phyloP scores from a whole-genome alignment of 2,329 filamentous ascomycete species.

The Aspergillus neoniger region DNA sequence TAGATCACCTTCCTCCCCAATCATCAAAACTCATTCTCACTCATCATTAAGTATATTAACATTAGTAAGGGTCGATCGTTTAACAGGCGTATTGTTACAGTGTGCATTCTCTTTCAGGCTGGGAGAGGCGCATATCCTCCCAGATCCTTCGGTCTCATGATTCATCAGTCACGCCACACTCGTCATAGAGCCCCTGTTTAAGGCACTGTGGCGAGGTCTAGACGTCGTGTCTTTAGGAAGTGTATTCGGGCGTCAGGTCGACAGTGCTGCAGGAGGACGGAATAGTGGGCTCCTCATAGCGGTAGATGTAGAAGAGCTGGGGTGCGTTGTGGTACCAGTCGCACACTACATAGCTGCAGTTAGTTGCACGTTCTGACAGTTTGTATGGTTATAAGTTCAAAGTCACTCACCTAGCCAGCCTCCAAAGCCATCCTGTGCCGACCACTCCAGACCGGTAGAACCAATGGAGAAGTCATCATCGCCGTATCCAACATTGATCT shows the following conservation, averaged over 20 bases:
- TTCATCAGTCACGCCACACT: conserved; percentile 20
- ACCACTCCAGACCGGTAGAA: conserved; percentile 30
- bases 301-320: conserved; percentile 42
- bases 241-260: conserved; percentile 29
- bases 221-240: conserved; percentile 23
- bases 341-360: conserved; percentile 33
- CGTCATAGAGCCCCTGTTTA: conserved; percentile 16
- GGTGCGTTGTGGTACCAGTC: conserved; percentile 44
- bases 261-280: conserved; percentile 40
- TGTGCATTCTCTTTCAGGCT: neutral
- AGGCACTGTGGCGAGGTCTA: conserved; percentile 3
- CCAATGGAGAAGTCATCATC: conserved; percentile 34
- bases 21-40: neutral
- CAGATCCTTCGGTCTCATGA: conserved; percentile 12
- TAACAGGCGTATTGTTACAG: conserved; percentile 10
- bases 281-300: conserved; percentile 23
- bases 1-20: neutral
- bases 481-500: conserved; percentile 39
- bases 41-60: neutral
- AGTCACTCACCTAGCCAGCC: conserved; percentile 43
- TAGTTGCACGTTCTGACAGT: neutral
- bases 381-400: neutral
- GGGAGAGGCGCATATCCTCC: neutral
- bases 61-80: neutral
- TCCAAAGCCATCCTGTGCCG: conserved; percentile 33